These are phyloP conservation scores for Arbutus unedo DNA, from an alignment of 148 eudicot genomes.

Conservation along the genomic window DNA sequence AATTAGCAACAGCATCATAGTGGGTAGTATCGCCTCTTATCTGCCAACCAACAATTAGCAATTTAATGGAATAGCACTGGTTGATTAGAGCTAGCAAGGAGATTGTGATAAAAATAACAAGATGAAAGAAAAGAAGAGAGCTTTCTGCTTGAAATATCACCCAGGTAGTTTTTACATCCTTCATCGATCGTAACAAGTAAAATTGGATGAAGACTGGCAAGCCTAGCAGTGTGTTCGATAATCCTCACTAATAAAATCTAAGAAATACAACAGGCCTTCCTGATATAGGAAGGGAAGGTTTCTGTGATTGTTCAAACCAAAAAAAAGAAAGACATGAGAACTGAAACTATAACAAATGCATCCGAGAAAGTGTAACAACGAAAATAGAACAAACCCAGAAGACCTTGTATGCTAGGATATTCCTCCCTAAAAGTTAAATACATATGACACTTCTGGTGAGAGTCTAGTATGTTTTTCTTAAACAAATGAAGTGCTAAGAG, in stretches of 20 bases:
- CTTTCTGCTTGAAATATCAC: not conserved
- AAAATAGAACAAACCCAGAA: not conserved
- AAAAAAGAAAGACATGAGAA: not conserved
- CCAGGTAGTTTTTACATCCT: not conserved
- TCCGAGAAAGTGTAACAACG: not conserved
- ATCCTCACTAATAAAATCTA: not conserved
- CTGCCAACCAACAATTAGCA: constrained; percentile 32
- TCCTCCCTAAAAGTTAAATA: not conserved
- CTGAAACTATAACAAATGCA: not conserved
- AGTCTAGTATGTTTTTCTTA: not conserved
- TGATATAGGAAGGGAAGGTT: not conserved
- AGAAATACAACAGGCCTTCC: not conserved
- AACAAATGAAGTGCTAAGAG: not conserved
- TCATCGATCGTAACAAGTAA: not conserved
- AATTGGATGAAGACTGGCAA: not conserved
- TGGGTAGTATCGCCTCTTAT: constrained; percentile 92
- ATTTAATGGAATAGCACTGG: not conserved
- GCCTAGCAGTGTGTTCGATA: not conserved
- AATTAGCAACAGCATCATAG: constrained; percentile 95
- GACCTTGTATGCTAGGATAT: not conserved
- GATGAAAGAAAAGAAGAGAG: not conserved
- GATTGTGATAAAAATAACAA: not conserved
- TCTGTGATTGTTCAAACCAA: not conserved
- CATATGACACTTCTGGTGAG: not conserved
- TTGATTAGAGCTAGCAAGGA: not conserved